Percentiles rank a stretch among this genome's conserved stretches.
phyloP scores from a whole-genome alignment of 2,329 filamentous ascomycete genomes.

The Exophiala oligosperma region DNA sequence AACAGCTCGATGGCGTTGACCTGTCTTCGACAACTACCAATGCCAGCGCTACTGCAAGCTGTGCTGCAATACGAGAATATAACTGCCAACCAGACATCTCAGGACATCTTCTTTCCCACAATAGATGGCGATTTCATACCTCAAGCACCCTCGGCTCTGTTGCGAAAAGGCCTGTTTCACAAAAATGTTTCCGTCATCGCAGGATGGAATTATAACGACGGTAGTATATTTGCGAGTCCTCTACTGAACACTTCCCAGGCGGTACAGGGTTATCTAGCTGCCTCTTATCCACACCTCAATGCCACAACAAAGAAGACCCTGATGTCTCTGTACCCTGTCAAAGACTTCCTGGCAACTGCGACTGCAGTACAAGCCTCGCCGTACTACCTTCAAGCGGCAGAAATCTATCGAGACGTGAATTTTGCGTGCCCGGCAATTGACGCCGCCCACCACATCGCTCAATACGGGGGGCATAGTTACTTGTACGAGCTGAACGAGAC shows the following conservation, averaged over 20 bases:
- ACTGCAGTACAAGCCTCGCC: conserved; percentile 3
- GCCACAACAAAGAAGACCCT: conserved; percentile 9
- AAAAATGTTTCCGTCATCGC: conserved; percentile 33
- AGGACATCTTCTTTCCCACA: conserved; percentile 35
- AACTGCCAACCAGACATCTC: conserved; percentile 5
- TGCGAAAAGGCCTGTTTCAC: conserved; percentile 43
- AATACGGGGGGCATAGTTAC: conserved; percentile 8
- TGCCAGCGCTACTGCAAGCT: conserved; percentile 7
- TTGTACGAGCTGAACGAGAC: conserved; percentile 16
- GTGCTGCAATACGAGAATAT: conserved; percentile 13
- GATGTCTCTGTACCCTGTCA: conserved; percentile 13
- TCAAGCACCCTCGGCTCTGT: conserved; percentile 42
- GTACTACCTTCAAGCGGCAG: conserved; percentile 13
- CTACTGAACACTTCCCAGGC: conserved; percentile 3
- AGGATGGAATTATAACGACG: conserved; percentile 17
- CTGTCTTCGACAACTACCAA: conserved; percentile 8
- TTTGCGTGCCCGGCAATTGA: conserved; percentile 17
- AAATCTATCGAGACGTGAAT: conserved; percentile 18
- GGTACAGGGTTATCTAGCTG: conserved; percentile 5
- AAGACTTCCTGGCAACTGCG: conserved; percentile 7
- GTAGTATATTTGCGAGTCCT: conserved; percentile 12
- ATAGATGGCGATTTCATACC: conserved; percentile 55
- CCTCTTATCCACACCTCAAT: conserved; percentile 12
- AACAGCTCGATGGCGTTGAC: conserved; percentile 6
- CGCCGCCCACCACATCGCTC: conserved; percentile 11